Evolutionary conservation across 352 stramenopile genomes (phyloP), one percentile per base, ranked within the genome.

Genomic region (Blastocystis sp.): DNA sequence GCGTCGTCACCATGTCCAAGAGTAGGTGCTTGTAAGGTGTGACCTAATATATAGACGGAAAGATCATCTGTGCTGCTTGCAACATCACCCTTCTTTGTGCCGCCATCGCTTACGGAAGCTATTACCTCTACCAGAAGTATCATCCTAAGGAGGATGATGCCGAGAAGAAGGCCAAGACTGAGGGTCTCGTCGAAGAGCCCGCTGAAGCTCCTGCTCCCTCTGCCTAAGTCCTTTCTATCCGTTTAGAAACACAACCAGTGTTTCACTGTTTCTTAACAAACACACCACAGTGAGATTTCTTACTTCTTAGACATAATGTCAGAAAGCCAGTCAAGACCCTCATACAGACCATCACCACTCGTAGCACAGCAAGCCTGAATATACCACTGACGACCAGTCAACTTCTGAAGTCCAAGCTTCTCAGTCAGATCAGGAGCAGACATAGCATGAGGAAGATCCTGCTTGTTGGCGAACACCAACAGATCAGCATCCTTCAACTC

Each of bases 321-420:
- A 53, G 92, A 94, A 62, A 99, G 93, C 97, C 97, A 99, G 91
- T 99, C 96, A 78, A 99, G 93, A 89, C 97, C 97, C 90, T 99
- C 97, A 92, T 98, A 99, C 78, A 99, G 91, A 89, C 96, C 97
- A 90, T 98, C 96, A 67, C 96, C 96, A 86, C 94, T 98, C 88
- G 96, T 98, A 86, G 96, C 97, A 91, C 96, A 98, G 94, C 95
- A 98, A 62, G 96, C 94, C 93, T 99, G 96, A 90, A 99, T 98
- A 92, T 98, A 99, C 96, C 96, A 99, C 92, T 98, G 95, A 90
- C 96, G 93, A 90, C 98, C 95, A 89, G 96, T 95, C 38, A 99
- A 92, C 79, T 93, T 94, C 90, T 98, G 95, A 80, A 99, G 93
- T 88, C 96, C 96, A 76, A 99, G 92, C 93, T 98, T 98, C 90